A percentile compares a stretch with the other conserved stretches of the same genome.
Evolutionary conservation across 768 basidiomycete species (phyloP).

Genomic region (Suillus subaureus): DNA sequence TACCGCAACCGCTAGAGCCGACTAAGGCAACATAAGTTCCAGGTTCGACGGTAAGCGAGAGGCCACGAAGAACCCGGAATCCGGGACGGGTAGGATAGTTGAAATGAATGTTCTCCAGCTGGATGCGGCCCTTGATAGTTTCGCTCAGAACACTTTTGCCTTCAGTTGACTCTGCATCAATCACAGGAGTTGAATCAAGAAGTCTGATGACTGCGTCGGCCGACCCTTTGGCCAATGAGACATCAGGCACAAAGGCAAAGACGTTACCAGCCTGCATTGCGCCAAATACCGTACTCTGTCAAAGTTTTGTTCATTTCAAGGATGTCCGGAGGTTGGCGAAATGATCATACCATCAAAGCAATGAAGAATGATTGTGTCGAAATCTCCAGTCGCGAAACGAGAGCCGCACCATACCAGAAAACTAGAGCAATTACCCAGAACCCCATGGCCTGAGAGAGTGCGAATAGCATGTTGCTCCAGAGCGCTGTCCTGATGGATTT

Average conservation of each 20-base stretch:
- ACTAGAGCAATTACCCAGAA: constrained; percentile 85
- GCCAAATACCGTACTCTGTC: constrained; percentile 70
- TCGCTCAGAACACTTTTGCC: constrained; percentile 54
- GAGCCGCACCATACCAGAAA: constrained; percentile 74
- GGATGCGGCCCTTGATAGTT: constrained; percentile 60
- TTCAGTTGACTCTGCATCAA: constrained; percentile 75
- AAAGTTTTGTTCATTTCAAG: not conserved
- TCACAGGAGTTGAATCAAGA: constrained; percentile 72
- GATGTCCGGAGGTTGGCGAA: not conserved
- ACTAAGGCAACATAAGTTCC: constrained; percentile 85
- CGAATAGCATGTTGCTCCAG: constrained; percentile 67
- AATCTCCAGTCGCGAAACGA: constrained; percentile 58
- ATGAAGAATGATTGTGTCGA: constrained; percentile 76
- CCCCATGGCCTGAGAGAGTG: constrained; percentile 69
- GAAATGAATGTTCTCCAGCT: constrained; percentile 82
- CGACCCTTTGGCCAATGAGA: constrained; percentile 81
- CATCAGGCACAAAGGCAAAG: constrained; percentile 85
- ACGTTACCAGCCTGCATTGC: constrained; percentile 88
- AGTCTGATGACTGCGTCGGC: constrained; percentile 74
- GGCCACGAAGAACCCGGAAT: constrained; percentile 78
- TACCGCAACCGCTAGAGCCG: constrained; percentile 80
- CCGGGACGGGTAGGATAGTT: constrained; percentile 87
- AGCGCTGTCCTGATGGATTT: constrained; percentile 63
- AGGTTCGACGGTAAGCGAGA: constrained; percentile 73
- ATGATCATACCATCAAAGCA: constrained; percentile 65